phyloP scores from a whole-genome alignment of 2,329 filamentous ascomycete genomes.

The Trichoderma guizhouense region DNA sequence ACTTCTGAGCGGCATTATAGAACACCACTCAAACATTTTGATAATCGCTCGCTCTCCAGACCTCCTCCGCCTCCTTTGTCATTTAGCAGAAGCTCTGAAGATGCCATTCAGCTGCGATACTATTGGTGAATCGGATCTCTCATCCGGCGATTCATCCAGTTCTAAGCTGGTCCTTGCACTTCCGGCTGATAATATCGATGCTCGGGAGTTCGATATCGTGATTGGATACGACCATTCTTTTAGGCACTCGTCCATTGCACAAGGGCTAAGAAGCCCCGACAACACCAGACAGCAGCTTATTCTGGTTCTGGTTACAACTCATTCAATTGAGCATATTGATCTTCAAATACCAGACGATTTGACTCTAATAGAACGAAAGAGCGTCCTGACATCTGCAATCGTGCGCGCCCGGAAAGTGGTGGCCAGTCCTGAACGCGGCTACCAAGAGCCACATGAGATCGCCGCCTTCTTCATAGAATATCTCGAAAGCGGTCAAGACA shows the following conservation, averaged over 20 bases:
- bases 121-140: slow-evolving; percentile 26
- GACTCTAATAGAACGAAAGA: slow-evolving; percentile 45
- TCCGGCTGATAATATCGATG: slow-evolving; percentile 37
- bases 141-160: slow-evolving; percentile 31
- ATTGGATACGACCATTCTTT: slow-evolving; percentile 54
- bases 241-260: slow-evolving; percentile 33
- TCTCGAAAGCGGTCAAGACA: slow-evolving; percentile 34
- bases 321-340: slow-evolving; percentile 56
- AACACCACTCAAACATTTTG: slow-evolving; percentile 46
- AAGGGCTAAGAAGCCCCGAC: slow-evolving; percentile 19
- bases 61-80: slow-evolving; percentile 50
- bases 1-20: slow-evolving; percentile 45
- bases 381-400: slow-evolving; percentile 40
- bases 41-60: slow-evolving; percentile 51
- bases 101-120: slow-evolving; percentile 35
- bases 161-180: slow-evolving; percentile 43
- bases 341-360: slow-evolving; percentile 39
- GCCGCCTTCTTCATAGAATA: slow-evolving; percentile 47
- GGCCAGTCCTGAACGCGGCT: slow-evolving; percentile 38
- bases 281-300: slow-evolving; percentile 39
- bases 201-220: slow-evolving; percentile 46
- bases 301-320: slow-evolving; percentile 47
- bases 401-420: slow-evolving; percentile 38
- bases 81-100: slow-evolving; percentile 42
- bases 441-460: slow-evolving; percentile 43